A percentile compares a stretch with the other conserved stretches of the same genome.
Evolutionary conservation across 2,329 filamentous ascomycete species (phyloP).

Genomic region (Claviceps fusiformis): DNA sequence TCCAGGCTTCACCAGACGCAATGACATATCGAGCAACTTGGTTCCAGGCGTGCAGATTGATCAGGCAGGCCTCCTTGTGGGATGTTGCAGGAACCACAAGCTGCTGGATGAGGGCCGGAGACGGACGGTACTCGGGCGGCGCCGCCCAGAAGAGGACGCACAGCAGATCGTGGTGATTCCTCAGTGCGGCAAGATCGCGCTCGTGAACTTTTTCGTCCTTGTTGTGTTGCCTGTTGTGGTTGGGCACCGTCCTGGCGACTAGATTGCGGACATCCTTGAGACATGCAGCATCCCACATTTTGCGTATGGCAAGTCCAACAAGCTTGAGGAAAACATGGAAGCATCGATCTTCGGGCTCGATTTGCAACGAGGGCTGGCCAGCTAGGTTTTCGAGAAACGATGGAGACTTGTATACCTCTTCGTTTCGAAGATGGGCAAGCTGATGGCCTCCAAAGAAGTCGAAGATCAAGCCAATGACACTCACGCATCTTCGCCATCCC

Average conservation of each 20-base stretch:
- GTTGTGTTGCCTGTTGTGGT: slow-evolving; percentile 50
- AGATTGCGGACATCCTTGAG: slow-evolving; percentile 48
- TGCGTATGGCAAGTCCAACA: slow-evolving; percentile 41
- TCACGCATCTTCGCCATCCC: slow-evolving; percentile 48
- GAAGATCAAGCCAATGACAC: slow-evolving; percentile 47
- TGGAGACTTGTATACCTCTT: slow-evolving; percentile 48
- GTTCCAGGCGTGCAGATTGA: slow-evolving; percentile 49
- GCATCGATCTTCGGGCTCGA: slow-evolving; percentile 44
- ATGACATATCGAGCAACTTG: slow-evolving; percentile 48
- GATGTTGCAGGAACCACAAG: slow-evolving; percentile 46
- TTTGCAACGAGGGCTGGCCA: slow-evolving; percentile 28
- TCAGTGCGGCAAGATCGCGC: slow-evolving; percentile 47
- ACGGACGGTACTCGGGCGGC: slow-evolving; percentile 39
- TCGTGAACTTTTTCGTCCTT: slow-evolving; percentile 48
- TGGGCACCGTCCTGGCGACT: slow-evolving; percentile 47
- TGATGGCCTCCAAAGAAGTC: slow-evolving; percentile 54
- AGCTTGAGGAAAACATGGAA: slow-evolving; percentile 58
- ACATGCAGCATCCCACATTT: slow-evolving; percentile 31
- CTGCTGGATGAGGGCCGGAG: slow-evolving; percentile 40
- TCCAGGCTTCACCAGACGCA: slow-evolving; percentile 29
- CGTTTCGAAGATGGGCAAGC: slow-evolving; percentile 49
- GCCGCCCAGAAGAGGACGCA: slow-evolving; percentile 53
- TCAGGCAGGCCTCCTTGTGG: slow-evolving; percentile 52
- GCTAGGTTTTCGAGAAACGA: slow-evolving; percentile 45
- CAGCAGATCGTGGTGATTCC: slow-evolving; percentile 57